Base-by-base conservation (phyloP, 1,284 basidiomycete genomes). In the Cutaneotrichosporon sp. region DNA sequence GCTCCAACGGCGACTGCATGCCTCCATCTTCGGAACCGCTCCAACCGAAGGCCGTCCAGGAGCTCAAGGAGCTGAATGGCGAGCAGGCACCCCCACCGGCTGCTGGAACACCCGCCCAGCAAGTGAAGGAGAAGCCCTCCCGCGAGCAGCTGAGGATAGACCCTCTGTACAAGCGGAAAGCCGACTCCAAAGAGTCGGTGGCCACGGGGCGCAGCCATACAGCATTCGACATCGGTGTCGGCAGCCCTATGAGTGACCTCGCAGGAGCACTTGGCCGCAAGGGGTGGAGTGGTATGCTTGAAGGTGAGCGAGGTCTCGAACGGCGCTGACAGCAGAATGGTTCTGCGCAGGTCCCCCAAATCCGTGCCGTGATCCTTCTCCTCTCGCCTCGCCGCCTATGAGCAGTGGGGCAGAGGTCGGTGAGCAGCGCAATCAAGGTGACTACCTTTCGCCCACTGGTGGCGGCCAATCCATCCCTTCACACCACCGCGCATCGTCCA, bases 281-380 rank as follows among this genome's bases (percentile, higher is more conserved):
- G 62, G 76, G 76, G 2, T 78, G 76, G 76, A 76, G 74, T 50
- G 70, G 66, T 29, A 76, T 78, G 73, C 67, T 78, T 1, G 76
- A 78, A 65, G 76, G 75, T 76, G 60, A 65, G 73, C 64, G n/a
- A 10, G 22, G 8, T 4, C 10, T n/a, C 29, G 25, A 16, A 18
- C 16, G 16, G n/a, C 27, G n/a, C 61, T 63, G 13, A 66, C 20
- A 14, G 9, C 52, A 76, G 76, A 78, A 36, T 78, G 75, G 70
- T 68, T 78, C 33, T 76, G 74, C 50, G 73, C 72, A 4, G 62
- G 61, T 1, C 64, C 64, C 4, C 52, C 50, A 16, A 42, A n/a
- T 18, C 45, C 42, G 10, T 43, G 36, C 11, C 42, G 57, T 42
- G 57, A 58, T 4, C 24, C 13, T n/a, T 24, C 38, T 10, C 38